Evolutionary conservation across 1,284 basidiomycete genomes (phyloP).

Genomic region (Sporisorium graminicola): DNA sequence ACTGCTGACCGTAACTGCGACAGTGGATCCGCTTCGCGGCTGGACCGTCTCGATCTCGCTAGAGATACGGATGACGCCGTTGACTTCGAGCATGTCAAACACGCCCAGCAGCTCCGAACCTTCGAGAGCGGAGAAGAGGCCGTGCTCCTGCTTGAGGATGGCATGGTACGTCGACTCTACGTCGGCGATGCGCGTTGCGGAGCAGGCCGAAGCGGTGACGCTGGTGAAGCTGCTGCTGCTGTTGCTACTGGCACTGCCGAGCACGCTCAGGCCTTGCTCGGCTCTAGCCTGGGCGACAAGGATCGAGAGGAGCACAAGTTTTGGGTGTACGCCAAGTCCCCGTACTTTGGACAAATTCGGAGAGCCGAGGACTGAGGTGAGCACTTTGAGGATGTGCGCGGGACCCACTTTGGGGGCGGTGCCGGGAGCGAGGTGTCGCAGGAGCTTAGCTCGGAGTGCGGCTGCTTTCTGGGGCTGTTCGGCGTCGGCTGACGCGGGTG

Average conservation of each 20-base stretch:
- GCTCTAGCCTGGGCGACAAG: conserved; percentile 54
- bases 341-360: conserved; percentile 63
- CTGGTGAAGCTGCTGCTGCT: not conserved
- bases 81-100: conserved; percentile 65
- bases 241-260: conserved; percentile 28
- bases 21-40: not conserved
- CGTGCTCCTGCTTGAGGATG: conserved; percentile 55
- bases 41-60: conserved; percentile 29
- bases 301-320: conserved; percentile 63
- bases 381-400: conserved; percentile 64
- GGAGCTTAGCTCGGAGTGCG: conserved; percentile 28
- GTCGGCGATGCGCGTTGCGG: conserved; percentile 48
- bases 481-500: conserved; percentile 3
- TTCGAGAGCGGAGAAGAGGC: conserved; percentile 55
- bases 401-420: conserved; percentile 64
- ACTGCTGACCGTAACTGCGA: conserved; percentile 6
- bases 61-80: conserved; percentile 58
- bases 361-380: conserved; percentile 63
- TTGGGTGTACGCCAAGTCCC: conserved; percentile 62
- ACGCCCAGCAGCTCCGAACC: conserved; percentile 65
- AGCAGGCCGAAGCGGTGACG: not conserved
- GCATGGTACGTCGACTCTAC: conserved; percentile 60
- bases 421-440: conserved; percentile 48
- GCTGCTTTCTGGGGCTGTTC: conserved; percentile 9
- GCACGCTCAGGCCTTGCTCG: conserved; percentile 34